These are phyloP conservation scores for Coniella lustricola DNA, from an alignment of 2,329 filamentous ascomycete genomes.

Conservation along the genomic window DNA sequence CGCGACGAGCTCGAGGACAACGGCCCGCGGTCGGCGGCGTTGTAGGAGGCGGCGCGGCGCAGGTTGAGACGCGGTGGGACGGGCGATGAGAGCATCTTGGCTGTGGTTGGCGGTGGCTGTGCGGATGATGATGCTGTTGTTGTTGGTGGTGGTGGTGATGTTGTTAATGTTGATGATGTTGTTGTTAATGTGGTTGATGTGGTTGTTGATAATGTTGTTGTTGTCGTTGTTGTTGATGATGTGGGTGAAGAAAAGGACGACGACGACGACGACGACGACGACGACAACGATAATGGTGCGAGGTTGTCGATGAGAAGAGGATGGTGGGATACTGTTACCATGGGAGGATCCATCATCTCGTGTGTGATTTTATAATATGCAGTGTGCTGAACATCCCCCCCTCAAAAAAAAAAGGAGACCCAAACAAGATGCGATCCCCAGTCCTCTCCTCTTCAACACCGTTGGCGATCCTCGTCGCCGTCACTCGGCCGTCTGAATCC, in stretches of 20 bases:
- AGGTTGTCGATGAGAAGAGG: background rate
- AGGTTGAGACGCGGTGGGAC: conserved; percentile 50
- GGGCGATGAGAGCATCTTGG: conserved; percentile 46
- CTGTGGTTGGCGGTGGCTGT: conserved; percentile 3
- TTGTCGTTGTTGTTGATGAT: no score
- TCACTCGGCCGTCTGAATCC: conserved; percentile 6
- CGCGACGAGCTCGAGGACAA: conserved; percentile 55
- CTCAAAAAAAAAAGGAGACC: background rate
- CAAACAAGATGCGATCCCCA: conserved; percentile 11
- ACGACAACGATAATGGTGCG: no score
- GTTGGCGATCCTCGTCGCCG: conserved; percentile 10
- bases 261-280: no score
- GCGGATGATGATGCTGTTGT: no score
- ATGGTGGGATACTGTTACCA: conserved; percentile 13
- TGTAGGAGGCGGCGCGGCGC: conserved; percentile 51
- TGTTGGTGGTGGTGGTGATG: no score
- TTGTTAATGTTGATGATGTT: no score
- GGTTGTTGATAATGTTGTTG: no score
- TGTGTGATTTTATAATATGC: background rate
- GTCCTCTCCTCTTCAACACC: no score
- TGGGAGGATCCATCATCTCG: conserved; percentile 11
- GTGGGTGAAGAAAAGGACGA: no score
- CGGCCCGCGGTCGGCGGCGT: conserved; percentile 43
- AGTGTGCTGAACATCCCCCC: no score
- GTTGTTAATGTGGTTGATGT: no score